Conservation (phyloP, 108 stramenopile genomes). For the Skeletonema potamos region DNA sequence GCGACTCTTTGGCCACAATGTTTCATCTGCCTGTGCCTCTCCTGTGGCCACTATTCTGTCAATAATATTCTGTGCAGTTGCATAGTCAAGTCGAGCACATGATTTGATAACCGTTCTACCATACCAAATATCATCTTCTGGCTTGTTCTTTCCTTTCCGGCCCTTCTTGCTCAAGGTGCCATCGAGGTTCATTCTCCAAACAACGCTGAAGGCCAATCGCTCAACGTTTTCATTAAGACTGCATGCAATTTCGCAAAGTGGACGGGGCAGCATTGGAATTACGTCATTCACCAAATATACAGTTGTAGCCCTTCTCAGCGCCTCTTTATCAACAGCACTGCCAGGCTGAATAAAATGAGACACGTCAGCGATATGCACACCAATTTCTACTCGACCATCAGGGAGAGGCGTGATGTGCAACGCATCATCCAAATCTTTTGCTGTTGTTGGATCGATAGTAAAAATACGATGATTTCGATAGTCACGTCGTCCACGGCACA, state of each 20-base stretch:
- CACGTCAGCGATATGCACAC: slow-evolving; percentile 99
- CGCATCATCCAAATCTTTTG: slow-evolving; percentile 96
- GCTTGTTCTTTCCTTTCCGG: slow-evolving; percentile 38
- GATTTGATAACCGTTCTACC: slow-evolving; percentile 93
- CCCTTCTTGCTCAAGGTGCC: slow-evolving; percentile 70
- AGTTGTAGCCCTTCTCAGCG: slow-evolving; percentile 87
- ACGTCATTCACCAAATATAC: slow-evolving; percentile 94
- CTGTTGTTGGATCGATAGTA: slow-evolving; percentile 96
- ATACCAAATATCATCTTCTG: slow-evolving; percentile 79
- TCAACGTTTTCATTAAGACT: slow-evolving; percentile 95
- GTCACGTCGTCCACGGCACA: slow-evolving; percentile 73
- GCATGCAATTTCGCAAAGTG: slow-evolving; percentile 93
- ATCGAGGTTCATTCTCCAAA: slow-evolving; percentile 94
- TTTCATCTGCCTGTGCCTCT: slow-evolving; percentile 59
- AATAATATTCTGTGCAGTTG: slow-evolving; percentile 95
- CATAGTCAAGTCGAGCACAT: slow-evolving; percentile 94
- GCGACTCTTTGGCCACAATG: slow-evolving; percentile 79
- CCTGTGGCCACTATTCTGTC: slow-evolving; percentile 72
- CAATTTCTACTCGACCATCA: slow-evolving; percentile 83
- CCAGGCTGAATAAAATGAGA: slow-evolving; percentile 85
- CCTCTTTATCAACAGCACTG: slow-evolving; percentile 90
- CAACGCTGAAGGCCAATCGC: slow-evolving; percentile 91
- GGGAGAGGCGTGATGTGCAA: slow-evolving; percentile 77
- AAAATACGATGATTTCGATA: slow-evolving; percentile 82
- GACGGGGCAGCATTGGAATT: slow-evolving; percentile 91